phyloP scores from a whole-genome alignment of 2,329 filamentous ascomycete species.

The Fusarium gaditjirri region DNA sequence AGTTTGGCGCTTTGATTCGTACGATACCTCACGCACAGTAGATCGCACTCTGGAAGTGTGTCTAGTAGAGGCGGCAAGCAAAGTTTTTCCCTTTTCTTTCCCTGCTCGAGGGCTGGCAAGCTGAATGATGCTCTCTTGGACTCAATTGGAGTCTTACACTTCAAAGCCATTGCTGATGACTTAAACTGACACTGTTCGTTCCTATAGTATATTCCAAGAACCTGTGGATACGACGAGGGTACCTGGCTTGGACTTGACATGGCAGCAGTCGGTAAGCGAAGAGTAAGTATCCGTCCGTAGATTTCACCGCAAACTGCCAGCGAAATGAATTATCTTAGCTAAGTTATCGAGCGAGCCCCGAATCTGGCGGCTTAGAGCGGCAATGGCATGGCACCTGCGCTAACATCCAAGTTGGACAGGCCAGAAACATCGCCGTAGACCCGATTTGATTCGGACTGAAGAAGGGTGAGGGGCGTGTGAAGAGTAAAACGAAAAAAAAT shows the following conservation, averaged over 20 bases:
- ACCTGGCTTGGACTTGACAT: constrained; percentile 24
- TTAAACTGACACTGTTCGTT: not conserved
- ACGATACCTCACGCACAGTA: constrained; percentile 21
- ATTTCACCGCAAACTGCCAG: constrained; percentile 37
- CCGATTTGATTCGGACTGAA: constrained; percentile 38
- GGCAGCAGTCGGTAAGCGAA: constrained; percentile 38
- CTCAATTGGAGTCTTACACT: not conserved
- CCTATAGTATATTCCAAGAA: constrained; percentile 3
- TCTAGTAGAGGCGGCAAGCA: constrained; percentile 7
- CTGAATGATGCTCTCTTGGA: constrained; percentile 5
- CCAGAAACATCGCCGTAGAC: constrained; percentile 38
- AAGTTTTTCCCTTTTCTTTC: constrained; percentile 20
- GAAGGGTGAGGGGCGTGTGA: constrained; percentile 15
- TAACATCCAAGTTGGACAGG: constrained; percentile 37
- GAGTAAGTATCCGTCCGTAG: constrained; percentile 11
- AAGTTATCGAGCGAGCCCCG: constrained; percentile 7
- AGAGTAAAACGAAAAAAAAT: constrained; percentile 36
- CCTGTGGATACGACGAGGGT: constrained; percentile 40
- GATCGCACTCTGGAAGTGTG: constrained; percentile 21
- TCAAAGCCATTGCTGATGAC: constrained; percentile 1
- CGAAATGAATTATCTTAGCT: constrained; percentile 14
- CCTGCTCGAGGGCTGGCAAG: constrained; percentile 9
- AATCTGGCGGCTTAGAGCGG: constrained; percentile 46
- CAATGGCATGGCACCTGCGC: constrained; percentile 44
- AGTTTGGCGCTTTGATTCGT: constrained; percentile 17